Base-by-base conservation (phyloP, 2,329 filamentous ascomycete species). In the Ciborinia camelliae region DNA sequence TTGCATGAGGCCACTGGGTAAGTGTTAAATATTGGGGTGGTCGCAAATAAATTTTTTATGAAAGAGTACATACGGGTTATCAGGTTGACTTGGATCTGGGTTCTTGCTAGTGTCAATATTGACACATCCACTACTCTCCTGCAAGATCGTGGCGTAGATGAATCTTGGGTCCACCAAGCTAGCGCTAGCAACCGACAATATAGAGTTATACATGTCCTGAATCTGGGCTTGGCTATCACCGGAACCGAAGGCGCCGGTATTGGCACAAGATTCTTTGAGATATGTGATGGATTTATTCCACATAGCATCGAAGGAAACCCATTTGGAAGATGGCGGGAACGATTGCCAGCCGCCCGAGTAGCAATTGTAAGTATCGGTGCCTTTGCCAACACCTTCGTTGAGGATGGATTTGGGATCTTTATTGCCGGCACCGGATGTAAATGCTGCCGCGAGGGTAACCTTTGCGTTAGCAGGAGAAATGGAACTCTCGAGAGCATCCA, bases 121-220 rank as follows among this genome's bases (percentile, higher is more conserved):
- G 51, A 75, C 73, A 57, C 72, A 74, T 15, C 73, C 73, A 37
- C 62, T 65, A 12, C 62, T 63, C 63, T 76, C 75, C 65, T 76
- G 74, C 65, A 75, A 70, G 18, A 76, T 72, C 2, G 72, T 68
- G 8, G 74, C 75, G 9, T 75, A 68, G 30, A 75, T 74, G 63
- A 74, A 74, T 18, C 74, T 68, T 41, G 72, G 73, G 62, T 76
- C 73, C 10, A 76, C 69, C 0, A 64, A 51, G 15, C 70, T 67
- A 12, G 69, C 60, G 9, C 65, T 57, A 2, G 73, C 66, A 8
- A 74, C 68, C 9, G 60, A 50, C 37, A 74, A 68, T 37, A 73
- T 74, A 10, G 68, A 64, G 30, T 69, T 64, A 14, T 65, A 66
- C 30, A 75, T 66, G 8, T 67, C 26, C 18, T 64, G n/a, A 8